These are phyloP conservation scores for Lyophyllum decastes DNA, from an alignment of 768 basidiomycete genomes.

Conservation along the genomic window DNA sequence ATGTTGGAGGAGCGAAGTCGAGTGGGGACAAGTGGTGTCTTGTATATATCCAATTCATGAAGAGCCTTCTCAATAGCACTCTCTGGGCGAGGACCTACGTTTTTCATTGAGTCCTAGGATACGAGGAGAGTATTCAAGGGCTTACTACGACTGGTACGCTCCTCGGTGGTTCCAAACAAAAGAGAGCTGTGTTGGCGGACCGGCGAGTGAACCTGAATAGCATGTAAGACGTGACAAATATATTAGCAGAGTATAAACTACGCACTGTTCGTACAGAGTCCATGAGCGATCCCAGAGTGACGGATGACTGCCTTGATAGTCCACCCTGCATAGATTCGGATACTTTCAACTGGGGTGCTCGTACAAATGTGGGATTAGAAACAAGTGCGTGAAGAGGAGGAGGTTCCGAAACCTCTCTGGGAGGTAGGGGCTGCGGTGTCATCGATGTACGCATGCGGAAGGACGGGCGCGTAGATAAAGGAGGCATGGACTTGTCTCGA, in stretches of 20 bases:
- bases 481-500: constrained; percentile 50
- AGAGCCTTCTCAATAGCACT: constrained; percentile 67
- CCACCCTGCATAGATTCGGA: constrained; percentile 24
- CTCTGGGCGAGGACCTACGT: constrained; percentile 29
- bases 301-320: constrained; percentile 31
- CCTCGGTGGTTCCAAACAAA: constrained; percentile 41
- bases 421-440: constrained; percentile 60
- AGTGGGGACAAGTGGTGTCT: constrained; percentile 75
- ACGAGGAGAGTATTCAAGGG: constrained; percentile 7
- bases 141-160: constrained; percentile 33
- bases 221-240: constrained; percentile 7
- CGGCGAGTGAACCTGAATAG: constrained; percentile 46
- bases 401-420: constrained; percentile 64
- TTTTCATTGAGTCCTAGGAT: constrained; percentile 5
- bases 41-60: constrained; percentile 75
- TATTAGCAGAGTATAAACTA: constrained; percentile 15
- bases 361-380: constrained; percentile 71
- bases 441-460: constrained; percentile 70
- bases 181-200: constrained; percentile 54
- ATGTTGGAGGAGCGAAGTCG: constrained; percentile 44
- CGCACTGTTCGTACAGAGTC: constrained; percentile 59
- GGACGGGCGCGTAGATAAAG: constrained; percentile 43
- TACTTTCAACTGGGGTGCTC: constrained; percentile 45
- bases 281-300: constrained; percentile 60
- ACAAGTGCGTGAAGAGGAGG: constrained; percentile 63